Base-by-base conservation (phyloP, 2,329 filamentous ascomycete species). In the Fusarium sp. region DNA sequence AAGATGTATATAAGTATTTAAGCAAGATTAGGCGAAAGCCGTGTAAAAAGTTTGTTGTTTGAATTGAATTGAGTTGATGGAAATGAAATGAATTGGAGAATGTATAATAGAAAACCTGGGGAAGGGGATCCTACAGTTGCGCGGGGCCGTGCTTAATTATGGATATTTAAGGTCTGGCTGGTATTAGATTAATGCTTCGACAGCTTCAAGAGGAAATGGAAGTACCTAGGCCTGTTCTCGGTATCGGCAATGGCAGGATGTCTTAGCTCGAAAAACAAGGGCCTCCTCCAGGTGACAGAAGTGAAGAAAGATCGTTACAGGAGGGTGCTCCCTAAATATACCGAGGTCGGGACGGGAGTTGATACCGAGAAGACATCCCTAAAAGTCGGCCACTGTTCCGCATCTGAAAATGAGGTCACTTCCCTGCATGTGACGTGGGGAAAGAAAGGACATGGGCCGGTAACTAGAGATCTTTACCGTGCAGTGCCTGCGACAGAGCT, bases 381-480 rank as follows among this genome's bases (percentile, higher is more conserved):
- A 57, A 52, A 54, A 68, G 48, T 65, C 62, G 65, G 69, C 45
- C 54, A 61, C 57, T 60, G 65, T 70, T 73, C 68, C 71, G 66
- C 69, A 70, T 68, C 67, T 72, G 66, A 72, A 61, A 70, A 74
- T 75, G 74, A 76, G 64, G 73, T 75, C 74, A 76, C 52, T 47
- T 65, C 53, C 56, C 64, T 53, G 69, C 74, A 76, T 76, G 74
- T 76, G 74, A 76, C 61, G 71, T 73, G 68, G 71, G 69, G 68
- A 62, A 63, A 48, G 45, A 46, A 67, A 27, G 43, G n/a, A 40
- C 49, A 59, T 55, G 32, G 20, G 24, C 41, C 34, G 57, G 58
- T 34, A 65, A 20, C 51, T 53, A 51, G 15, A 58, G 40, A 58
- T 49, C 57, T 54, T 65, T 65, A 25, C 58, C 53, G 54, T 20